These are phyloP conservation scores for Lasiodiplodia theobromae DNA, from an alignment of 2,329 filamentous ascomycete genomes.

Conservation along the genomic window DNA sequence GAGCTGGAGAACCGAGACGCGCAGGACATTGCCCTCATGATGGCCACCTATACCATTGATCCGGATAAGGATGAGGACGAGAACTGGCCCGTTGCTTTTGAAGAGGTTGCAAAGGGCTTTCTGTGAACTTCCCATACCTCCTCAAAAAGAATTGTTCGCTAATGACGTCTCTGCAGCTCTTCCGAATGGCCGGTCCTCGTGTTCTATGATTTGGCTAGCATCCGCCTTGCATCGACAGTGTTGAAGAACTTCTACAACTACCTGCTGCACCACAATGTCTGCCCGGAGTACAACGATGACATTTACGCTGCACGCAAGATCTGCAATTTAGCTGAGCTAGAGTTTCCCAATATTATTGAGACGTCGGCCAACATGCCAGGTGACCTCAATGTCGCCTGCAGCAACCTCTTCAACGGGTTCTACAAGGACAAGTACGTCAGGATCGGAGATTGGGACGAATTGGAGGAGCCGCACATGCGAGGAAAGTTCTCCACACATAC, in stretches of 20 bases:
- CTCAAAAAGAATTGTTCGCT: background rate
- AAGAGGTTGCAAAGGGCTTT: constrained; percentile 77
- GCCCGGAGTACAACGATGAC: constrained; percentile 76
- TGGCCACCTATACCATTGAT: constrained; percentile 67
- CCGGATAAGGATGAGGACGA: constrained; percentile 54
- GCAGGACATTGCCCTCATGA: constrained; percentile 69
- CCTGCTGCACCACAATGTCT: constrained; percentile 82
- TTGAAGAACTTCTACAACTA: constrained; percentile 91
- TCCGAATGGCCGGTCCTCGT: constrained; percentile 62
- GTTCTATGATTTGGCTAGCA: constrained; percentile 56
- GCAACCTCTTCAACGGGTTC: constrained; percentile 69
- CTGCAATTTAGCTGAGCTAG: constrained; percentile 70
- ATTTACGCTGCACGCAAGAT: constrained; percentile 70
- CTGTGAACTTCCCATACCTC: constrained; percentile 61
- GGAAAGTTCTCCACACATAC: constrained; percentile 35
- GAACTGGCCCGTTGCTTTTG: constrained; percentile 83
- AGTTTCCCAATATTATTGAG: constrained; percentile 68
- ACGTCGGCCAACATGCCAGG: constrained; percentile 70
- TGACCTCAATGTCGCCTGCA: constrained; percentile 79
- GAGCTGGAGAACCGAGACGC: constrained; percentile 68
- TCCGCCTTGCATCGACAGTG: constrained; percentile 70
- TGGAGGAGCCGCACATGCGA: constrained; percentile 22
- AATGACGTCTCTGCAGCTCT: constrained; percentile 56
- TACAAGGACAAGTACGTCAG: constrained; percentile 53
- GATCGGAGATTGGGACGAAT: constrained; percentile 51